Percentiles rank a stretch among this genome's conserved stretches.
Conservation (phyloP, 345 rosid genomes). For the Eucalyptus cloeziana region DNA sequence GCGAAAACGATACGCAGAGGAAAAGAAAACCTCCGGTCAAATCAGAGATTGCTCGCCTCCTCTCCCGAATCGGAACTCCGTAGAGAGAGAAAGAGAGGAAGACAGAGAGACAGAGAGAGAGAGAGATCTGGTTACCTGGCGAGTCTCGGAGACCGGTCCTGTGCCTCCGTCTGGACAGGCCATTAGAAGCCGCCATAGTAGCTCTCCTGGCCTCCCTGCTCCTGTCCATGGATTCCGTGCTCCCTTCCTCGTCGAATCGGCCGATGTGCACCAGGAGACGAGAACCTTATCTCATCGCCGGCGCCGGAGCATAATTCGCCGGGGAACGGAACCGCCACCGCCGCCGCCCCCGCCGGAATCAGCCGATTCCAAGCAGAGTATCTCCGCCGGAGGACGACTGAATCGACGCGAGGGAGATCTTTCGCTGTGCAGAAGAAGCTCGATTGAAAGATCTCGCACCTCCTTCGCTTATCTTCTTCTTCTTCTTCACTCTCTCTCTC, state of each 20-base stretch:
- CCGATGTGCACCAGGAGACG: not conserved
- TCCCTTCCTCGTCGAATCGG: slow-evolving; percentile 3
- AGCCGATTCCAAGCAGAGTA: not conserved
- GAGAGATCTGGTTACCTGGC: slow-evolving; percentile 68
- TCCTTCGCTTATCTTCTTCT: not conserved
- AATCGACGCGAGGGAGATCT: not conserved
- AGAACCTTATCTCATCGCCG: slow-evolving; percentile 35
- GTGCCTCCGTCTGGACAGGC: slow-evolving; percentile 67
- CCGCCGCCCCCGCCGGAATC: not conserved
- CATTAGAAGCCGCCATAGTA: slow-evolving; percentile 56
- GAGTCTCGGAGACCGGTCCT: slow-evolving; percentile 81
- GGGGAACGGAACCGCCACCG: not conserved
- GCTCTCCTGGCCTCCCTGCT: slow-evolving; percentile 82
- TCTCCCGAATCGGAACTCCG: not conserved
- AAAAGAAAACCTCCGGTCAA: not conserved
- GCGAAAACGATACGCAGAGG: not conserved
- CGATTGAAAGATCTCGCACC: not conserved
- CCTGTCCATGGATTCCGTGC: slow-evolving; percentile 51
- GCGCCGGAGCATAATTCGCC: slow-evolving; percentile 18
- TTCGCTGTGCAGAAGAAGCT: not conserved
- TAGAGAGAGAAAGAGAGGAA: no score
- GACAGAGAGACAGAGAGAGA: not conserved
- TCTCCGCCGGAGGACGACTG: not conserved
- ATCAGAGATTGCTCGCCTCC: not conserved
- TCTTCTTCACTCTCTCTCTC: not conserved